phyloP scores from a whole-genome alignment of 352 stramenopile genomes.

The Phytophthora aleatoria region DNA sequence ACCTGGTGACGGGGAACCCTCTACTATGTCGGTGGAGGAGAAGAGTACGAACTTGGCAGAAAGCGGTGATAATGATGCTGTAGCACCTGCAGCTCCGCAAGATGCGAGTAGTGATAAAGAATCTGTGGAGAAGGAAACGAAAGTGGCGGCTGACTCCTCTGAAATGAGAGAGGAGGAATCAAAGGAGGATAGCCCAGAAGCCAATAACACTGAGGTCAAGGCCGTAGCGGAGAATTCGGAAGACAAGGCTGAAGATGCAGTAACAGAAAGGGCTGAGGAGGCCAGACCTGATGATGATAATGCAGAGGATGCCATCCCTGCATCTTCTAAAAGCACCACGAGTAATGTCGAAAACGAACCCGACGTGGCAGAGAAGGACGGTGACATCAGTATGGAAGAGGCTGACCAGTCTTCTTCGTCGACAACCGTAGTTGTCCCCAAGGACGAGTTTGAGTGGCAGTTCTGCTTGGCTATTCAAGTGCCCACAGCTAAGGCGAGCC shows the following conservation, averaged over 20 bases:
- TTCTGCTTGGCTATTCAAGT: slow-evolving; percentile 52
- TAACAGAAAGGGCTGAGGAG: slow-evolving; percentile 9
- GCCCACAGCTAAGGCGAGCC: slow-evolving; percentile 7
- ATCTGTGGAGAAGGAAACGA: slow-evolving; percentile 4
- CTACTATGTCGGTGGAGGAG: not conserved
- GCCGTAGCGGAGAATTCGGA: not conserved
- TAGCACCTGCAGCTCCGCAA: not conserved
- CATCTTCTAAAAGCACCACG: slow-evolving; percentile 13
- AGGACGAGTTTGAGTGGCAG: slow-evolving; percentile 47
- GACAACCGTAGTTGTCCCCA: slow-evolving; percentile 19
- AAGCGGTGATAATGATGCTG: slow-evolving; percentile 2
- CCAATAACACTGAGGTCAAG: slow-evolving; percentile 1
- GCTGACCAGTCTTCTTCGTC: slow-evolving; percentile 5
- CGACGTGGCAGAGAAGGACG: slow-evolving; percentile 8
- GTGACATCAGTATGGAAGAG: slow-evolving; percentile 31
- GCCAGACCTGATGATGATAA: slow-evolving; percentile 13
- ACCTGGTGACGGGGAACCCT: slow-evolving; percentile 8
- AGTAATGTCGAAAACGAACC: slow-evolving; percentile 15
- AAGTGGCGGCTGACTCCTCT: not conserved
- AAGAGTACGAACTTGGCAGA: not conserved
- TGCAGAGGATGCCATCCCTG: slow-evolving; percentile 6
- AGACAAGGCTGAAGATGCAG: not conserved
- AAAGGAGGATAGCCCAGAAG: slow-evolving; percentile 1
- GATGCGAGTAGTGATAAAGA: slow-evolving; percentile 3
- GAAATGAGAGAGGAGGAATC: slow-evolving; percentile 7